These are phyloP conservation scores for Ganoderma lucidum DNA, from an alignment of 1,284 basidiomycete species.

Conservation along the genomic window DNA sequence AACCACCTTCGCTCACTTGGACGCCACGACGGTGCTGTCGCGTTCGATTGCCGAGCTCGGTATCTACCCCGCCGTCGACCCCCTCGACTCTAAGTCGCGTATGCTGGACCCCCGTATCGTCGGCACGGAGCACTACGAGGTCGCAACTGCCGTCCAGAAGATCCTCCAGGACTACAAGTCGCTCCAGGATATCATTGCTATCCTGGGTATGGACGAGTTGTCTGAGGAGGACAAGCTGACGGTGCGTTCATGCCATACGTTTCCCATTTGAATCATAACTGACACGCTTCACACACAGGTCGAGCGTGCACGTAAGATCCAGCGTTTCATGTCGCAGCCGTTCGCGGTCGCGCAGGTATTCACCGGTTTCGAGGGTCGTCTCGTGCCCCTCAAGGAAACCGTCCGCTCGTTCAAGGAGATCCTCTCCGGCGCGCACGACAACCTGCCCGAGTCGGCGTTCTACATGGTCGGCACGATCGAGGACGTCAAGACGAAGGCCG, in stretches of 20 bases:
- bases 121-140: slow-evolving; percentile 91
- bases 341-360: slow-evolving; percentile 99
- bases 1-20: slow-evolving; percentile 99
- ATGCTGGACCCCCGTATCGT: slow-evolving; percentile 99
- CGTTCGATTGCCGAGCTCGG: slow-evolving; percentile 99
- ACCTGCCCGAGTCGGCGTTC: slow-evolving; percentile 93
- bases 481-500: slow-evolving; percentile 96
- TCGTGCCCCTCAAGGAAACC: slow-evolving; percentile 94
- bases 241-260: slow-evolving; percentile 55
- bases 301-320: slow-evolving; percentile 90
- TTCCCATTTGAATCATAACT: neutral
- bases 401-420: slow-evolving; percentile 97
- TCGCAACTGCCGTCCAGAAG: slow-evolving; percentile 96
- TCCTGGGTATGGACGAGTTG: slow-evolving; percentile 99
- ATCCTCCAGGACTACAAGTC: slow-evolving; percentile 99
- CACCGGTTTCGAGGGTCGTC: slow-evolving; percentile 98
- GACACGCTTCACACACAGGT: slow-evolving; percentile 53
- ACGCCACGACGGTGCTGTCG: slow-evolving; percentile 98
- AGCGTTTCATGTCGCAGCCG: slow-evolving; percentile 99
- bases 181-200: slow-evolving; percentile 96
- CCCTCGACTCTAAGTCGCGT: slow-evolving; percentile 98
- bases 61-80: slow-evolving; percentile 99
- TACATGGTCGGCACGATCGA: slow-evolving; percentile 96
- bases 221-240: slow-evolving; percentile 99
- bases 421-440: slow-evolving; percentile 88